A percentile compares a stretch with the other conserved stretches of the same genome.
These are phyloP conservation scores for Blastocladiella britannica DNA, from an alignment of 192 early-diverging fungal species.

Conservation along the genomic window DNA sequence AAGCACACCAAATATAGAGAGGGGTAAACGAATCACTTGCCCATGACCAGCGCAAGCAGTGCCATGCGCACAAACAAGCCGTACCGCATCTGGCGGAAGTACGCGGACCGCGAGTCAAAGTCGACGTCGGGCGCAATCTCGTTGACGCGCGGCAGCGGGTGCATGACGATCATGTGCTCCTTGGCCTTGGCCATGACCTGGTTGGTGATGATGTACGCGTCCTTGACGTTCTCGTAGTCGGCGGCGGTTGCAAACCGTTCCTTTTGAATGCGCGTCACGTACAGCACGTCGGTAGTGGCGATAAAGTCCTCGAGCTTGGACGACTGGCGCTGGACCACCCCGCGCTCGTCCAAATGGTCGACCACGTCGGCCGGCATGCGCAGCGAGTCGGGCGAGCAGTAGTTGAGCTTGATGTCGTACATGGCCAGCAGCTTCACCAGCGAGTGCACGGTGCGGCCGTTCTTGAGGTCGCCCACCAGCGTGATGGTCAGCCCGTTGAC, in stretches of 20 bases:
- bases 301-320: slow-evolving; percentile 54
- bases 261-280: slow-evolving; percentile 91
- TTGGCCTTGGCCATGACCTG: slow-evolving; percentile 67
- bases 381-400: slow-evolving; percentile 64
- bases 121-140: slow-evolving; percentile 97
- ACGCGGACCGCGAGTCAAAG: slow-evolving; percentile 89
- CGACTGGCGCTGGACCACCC: slow-evolving; percentile 47
- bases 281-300: slow-evolving; percentile 74
- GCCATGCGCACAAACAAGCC: slow-evolving; percentile 98
- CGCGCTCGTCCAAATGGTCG: slow-evolving; percentile 12
- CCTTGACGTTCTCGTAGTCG: slow-evolving; percentile 65
- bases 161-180: slow-evolving; percentile 95
- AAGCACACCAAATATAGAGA: too few relatives aligned
- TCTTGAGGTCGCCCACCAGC: slow-evolving; percentile 88
- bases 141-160: slow-evolving; percentile 80
- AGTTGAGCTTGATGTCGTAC: slow-evolving; percentile 87
- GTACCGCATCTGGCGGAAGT: slow-evolving; percentile 97
- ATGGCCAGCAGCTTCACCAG: slow-evolving; percentile 68
- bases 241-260: slow-evolving; percentile 59
- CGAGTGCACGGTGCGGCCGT: slow-evolving; percentile 94
- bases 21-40: too few relatives aligned
- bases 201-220: slow-evolving; percentile 69
- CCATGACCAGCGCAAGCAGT: slow-evolving; percentile 65
- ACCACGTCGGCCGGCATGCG: slow-evolving; percentile 70
- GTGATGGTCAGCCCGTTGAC: slow-evolving; percentile 90